Conservation (phyloP, 805 yeast species). For the Grigorovia humatica region DNA sequence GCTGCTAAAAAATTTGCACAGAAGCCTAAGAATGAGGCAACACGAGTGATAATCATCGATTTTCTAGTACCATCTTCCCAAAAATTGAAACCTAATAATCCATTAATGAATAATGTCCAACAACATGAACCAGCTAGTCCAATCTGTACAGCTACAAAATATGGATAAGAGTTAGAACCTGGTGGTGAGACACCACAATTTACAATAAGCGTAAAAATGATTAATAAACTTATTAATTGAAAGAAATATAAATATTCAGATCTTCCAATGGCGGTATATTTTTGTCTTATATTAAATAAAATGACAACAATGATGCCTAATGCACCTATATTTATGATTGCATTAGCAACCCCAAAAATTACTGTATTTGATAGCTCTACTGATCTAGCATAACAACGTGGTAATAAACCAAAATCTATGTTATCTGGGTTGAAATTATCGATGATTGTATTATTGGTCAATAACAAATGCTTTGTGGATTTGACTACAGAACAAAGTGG, state of each 20-base stretch:
- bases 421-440: slow-evolving; percentile 16
- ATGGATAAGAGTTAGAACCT: slow-evolving; percentile 61
- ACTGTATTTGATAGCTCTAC: slow-evolving; percentile 84
- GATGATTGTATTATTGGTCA: slow-evolving; percentile 16
- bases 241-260: slow-evolving; percentile 72
- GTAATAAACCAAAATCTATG: slow-evolving; percentile 51
- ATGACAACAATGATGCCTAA: slow-evolving; percentile 56
- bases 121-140: slow-evolving; percentile 68
- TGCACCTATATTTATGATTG: slow-evolving; percentile 73
- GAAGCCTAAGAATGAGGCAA: slow-evolving; percentile 47
- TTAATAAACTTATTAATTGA: slow-evolving; percentile 46
- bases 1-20: slow-evolving; percentile 56
- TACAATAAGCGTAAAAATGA: slow-evolving; percentile 60
- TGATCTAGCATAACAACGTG: slow-evolving; percentile 76
- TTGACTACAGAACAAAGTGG: slow-evolving; percentile 74
- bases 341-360: slow-evolving; percentile 81
- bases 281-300: slow-evolving; percentile 64
- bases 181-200: slow-evolving; percentile 93
- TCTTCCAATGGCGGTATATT: slow-evolving; percentile 92
- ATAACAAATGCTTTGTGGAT: slow-evolving; percentile 31
- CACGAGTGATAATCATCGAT: slow-evolving; percentile 49
- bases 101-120: slow-evolving; percentile 57
- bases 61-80: slow-evolving; percentile 87
- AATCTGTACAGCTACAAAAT: slow-evolving; percentile 72
- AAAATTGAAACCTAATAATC: slow-evolving; percentile 73